Base-by-base conservation (phyloP, 169 alveolate genomes). In the Plasmodium chabaudi region DNA sequence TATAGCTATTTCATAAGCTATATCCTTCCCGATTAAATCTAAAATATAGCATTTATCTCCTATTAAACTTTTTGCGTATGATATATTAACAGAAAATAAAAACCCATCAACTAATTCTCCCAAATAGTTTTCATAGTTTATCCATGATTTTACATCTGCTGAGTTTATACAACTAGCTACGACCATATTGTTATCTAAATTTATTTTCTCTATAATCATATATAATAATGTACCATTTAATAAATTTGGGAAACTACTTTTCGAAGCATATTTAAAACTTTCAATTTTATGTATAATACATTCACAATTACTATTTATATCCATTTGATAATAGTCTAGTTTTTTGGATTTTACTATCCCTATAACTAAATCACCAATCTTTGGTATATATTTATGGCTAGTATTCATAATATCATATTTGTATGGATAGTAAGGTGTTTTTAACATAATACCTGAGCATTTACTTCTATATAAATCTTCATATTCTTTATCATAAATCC, bases 221-320 rank as follows among this genome's bases (percentile, higher is more conserved):
- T 67, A 93, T 60, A 42, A 72, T 72, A 65, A 88, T 93, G 87
- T 93, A 72, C 91, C 92, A 51, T 68, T 72, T 9, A 25, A 9
- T 60, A 93, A 63, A 73, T 91, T 84, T 2, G 96, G 96, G 46
- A 73, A 86, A 57, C 92, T 92, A 17, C 94, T 91, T 60, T 92
- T 93, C 4, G 95, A 89, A 10, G 96, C 95, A 2, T 93, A 92
- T 27, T 93, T 75, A 70, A 93, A 93, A 56, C 94, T 93, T 21
- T 92, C 96, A 49, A 92, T 90, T 47, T 93, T 71, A 39, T 87
- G 92, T 60, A 93, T 61, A 42, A 86, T 42, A 53, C 94, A 94
- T 19, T 92, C 94, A 71, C 88, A 92, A 23, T 87, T 57, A 67
- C 93, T 87, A 44, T 89, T 91, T 39, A 93, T 92, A 57, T 92